Evolutionary conservation across 2,329 filamentous ascomycete species (phyloP).

Genomic region (Fusarium sp.): DNA sequence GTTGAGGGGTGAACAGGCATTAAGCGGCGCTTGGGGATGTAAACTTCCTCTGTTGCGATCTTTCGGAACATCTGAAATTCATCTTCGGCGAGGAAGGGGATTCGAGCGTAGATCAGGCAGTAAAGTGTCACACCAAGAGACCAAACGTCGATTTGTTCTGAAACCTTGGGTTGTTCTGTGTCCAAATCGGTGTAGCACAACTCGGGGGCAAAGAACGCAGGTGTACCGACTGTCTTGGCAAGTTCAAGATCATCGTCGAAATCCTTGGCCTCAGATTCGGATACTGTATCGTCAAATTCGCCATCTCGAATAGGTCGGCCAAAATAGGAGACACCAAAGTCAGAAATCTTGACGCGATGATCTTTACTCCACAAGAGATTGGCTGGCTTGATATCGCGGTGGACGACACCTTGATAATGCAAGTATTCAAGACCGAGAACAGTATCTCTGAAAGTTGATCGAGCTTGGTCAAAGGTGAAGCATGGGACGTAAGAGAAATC

Average conservation of each 20-base stretch:
- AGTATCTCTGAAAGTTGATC: constrained; percentile 89
- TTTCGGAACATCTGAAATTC: constrained; percentile 91
- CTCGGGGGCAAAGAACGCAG: constrained; percentile 96
- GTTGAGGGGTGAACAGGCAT: constrained; percentile 74
- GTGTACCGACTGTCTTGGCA: constrained; percentile 98
- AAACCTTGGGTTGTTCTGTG: constrained; percentile 77
- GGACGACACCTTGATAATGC: constrained; percentile 85
- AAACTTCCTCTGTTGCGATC: constrained; percentile 92
- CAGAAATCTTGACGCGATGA: constrained; percentile 94
- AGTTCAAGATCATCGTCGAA: constrained; percentile 93
- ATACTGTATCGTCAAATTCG: constrained; percentile 76
- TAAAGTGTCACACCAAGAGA: constrained; percentile 96
- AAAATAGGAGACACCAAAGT: constrained; percentile 98
- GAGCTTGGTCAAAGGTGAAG: constrained; percentile 85
- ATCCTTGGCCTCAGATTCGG: constrained; percentile 84
- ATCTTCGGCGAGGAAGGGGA: constrained; percentile 91
- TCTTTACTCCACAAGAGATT: constrained; percentile 89
- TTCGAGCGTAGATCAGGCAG: constrained; percentile 91
- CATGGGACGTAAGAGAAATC: constrained; percentile 94
- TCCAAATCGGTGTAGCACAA: constrained; percentile 88
- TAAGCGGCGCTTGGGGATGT: constrained; percentile 85
- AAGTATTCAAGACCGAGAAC: constrained; percentile 93
- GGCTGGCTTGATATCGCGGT: constrained; percentile 87
- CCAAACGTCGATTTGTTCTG: constrained; percentile 96
- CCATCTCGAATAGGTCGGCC: constrained; percentile 86